Base-by-base conservation (phyloP, 225 moss, liverwort and hornwort species). In the Straminergon stramineum region DNA sequence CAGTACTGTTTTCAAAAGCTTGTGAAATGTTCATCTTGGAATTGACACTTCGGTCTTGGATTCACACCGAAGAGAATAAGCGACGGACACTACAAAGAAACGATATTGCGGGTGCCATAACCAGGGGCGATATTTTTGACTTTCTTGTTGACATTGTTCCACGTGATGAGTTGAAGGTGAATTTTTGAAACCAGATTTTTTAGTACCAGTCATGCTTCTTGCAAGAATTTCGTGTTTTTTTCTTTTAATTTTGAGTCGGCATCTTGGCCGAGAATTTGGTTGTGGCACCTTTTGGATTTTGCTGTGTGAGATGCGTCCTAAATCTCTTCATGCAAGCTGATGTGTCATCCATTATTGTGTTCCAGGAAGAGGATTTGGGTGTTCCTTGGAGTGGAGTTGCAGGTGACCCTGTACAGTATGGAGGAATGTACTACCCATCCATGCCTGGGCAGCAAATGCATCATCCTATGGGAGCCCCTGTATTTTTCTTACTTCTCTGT, bases 1-100 rank as follows among this genome's bases (percentile, higher is more conserved):
- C 97, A 53, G 97, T 98, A 6, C 92, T 98, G 15, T 98, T 97
- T 90, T 96, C 98, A 9, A 98, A 98, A 90, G 98, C 98, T 60
- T 98, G 96, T 80, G 98, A 98, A 90, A 98, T 98, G 98, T 98
- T 98, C 89, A 97, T 97, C 87, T 91, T 98, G 92, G 98, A 98
- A 87, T 93, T 98, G 83, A 98, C 97, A 16, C 92, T 96, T 76
- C 93, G 98, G 69, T 98, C 98, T 74, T 98, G 98, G 98, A 96
- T 97, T 75, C 98, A 98, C 73, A 97, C 98, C 7, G 98, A 97
- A 88, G 98, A 98, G 91, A 98, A 98, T 87, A 98, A 97, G 89
- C 93, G 98, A 58, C 90, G 97, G 82, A 98, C 97, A 10, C 80
- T 98, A 3, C 98, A 98, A 91, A 93, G 96, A 90, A 98, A 98